Evolutionary conservation across 768 basidiomycete species (phyloP).

Genomic region (Nidularia pulvinata): DNA sequence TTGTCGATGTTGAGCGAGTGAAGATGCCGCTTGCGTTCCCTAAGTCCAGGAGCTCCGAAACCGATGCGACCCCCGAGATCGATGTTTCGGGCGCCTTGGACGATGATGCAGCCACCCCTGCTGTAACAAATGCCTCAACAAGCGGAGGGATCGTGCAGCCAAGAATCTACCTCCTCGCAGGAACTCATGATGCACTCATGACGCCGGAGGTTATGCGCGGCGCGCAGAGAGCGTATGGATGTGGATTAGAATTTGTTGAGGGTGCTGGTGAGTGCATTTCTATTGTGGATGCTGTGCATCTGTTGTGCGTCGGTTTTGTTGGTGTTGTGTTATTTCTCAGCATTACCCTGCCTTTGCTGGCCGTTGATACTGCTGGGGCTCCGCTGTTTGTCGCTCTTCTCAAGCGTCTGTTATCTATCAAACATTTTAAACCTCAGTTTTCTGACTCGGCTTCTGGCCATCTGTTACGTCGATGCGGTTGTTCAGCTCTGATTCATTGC

Average conservation of each 20-base stretch:
- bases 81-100: too few species aligned
- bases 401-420: background rate
- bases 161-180: constrained; percentile 1
- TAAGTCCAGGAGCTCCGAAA: background rate
- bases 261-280: constrained; percentile 1
- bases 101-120: too few species aligned
- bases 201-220: background rate
- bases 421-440: background rate
- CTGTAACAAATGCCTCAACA: too few species aligned
- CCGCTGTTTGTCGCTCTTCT: too few species aligned
- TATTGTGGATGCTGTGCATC: too few species aligned
- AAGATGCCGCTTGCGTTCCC: constrained; percentile 1
- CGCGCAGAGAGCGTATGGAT: constrained; percentile 1
- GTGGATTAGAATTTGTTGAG: background rate
- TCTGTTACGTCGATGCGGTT: too few species aligned
- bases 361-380: too few species aligned
- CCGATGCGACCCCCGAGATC: background rate
- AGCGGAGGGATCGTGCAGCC: background rate
- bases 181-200: constrained; percentile 1
- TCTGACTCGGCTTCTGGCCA: background rate
- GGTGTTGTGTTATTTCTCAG: too few species aligned
- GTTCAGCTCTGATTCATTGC: too few species aligned
- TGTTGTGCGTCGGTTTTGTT: too few species aligned
- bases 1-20: constrained; percentile 7
- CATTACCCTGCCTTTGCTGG: too few species aligned